Evolutionary conservation across 2,329 filamentous ascomycete genomes (phyloP).

Genomic region (Monosporascus sp.): DNA sequence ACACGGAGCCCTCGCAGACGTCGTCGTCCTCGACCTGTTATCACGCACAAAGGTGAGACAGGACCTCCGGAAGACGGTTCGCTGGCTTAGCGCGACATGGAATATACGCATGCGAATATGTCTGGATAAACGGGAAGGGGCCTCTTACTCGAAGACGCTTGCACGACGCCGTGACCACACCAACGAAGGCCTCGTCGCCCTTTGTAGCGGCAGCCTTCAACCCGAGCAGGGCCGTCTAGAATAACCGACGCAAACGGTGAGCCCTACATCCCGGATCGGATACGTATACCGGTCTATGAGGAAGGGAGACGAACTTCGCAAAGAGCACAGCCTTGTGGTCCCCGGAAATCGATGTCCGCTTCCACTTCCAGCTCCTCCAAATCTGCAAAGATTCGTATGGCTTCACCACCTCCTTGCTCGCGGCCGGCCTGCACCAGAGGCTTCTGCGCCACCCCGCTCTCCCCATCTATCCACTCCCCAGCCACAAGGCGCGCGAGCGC

Average conservation of each 20-base stretch:
- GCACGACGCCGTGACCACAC: constrained; percentile 17
- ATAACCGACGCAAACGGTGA: neutral
- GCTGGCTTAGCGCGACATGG: no score
- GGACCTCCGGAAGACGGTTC: no score
- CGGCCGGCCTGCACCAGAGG: neutral
- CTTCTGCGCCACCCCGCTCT: neutral
- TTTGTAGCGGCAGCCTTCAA: constrained; percentile 18
- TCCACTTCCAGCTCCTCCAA: neutral
- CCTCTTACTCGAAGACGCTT: constrained; percentile 15
- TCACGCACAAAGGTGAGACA: no score
- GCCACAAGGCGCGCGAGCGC: neutral
- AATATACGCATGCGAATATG: neutral
- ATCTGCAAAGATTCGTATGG: neutral
- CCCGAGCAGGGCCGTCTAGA: constrained; percentile 15
- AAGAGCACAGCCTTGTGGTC: constrained; percentile 19
- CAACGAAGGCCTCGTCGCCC: constrained; percentile 21
- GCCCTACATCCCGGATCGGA: neutral
- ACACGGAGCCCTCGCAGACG: constrained; percentile 49
- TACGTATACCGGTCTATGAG: neutral
- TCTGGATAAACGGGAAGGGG: neutral
- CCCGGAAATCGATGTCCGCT: constrained; percentile 10
- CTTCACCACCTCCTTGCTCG: neutral
- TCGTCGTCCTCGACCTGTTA: constrained; percentile 47
- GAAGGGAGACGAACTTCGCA: constrained; percentile 23
- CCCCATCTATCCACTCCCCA: no score